Percentiles rank a stretch among this genome's conserved stretches.
Evolutionary conservation across 129 eudicot species (phyloP).

Genomic region (Cynara cardunculus): DNA sequence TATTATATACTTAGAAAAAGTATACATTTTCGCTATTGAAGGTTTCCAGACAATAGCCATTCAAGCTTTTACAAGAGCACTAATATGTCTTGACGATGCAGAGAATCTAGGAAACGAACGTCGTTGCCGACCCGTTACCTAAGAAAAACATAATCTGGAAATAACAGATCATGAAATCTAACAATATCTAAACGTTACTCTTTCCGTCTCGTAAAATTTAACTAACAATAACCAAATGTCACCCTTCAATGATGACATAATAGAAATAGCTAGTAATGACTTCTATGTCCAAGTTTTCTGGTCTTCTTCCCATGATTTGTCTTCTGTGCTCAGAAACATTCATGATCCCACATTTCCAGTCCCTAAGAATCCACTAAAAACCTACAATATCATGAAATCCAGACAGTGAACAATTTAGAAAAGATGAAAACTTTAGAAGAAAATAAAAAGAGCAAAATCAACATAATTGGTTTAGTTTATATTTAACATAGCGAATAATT

Average conservation of each 20-base stretch:
- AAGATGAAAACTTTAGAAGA: neutral
- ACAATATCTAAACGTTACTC: neutral
- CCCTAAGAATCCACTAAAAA: conserved; percentile 1
- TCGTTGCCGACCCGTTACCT: neutral
- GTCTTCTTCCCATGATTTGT: neutral
- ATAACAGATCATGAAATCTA: neutral
- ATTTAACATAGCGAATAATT: neutral
- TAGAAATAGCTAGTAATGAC: neutral
- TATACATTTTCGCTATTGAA: no score
- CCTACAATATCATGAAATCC: neutral
- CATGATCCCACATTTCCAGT: neutral
- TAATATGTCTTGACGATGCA: neutral
- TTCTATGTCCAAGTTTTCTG: neutral
- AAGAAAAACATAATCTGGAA: neutral
- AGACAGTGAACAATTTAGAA: neutral
- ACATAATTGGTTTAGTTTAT: neutral
- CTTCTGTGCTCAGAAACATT: neutral
- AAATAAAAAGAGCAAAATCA: neutral
- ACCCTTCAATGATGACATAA: neutral
- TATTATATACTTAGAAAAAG: no score
- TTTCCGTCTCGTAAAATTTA: neutral
- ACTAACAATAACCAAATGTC: neutral
- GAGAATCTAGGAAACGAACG: neutral
- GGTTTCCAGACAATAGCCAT: no score
- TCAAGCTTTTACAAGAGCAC: no score